phyloP scores from a whole-genome alignment of 345 rosid genomes.

The Eucalyptus cladocalyx region DNA sequence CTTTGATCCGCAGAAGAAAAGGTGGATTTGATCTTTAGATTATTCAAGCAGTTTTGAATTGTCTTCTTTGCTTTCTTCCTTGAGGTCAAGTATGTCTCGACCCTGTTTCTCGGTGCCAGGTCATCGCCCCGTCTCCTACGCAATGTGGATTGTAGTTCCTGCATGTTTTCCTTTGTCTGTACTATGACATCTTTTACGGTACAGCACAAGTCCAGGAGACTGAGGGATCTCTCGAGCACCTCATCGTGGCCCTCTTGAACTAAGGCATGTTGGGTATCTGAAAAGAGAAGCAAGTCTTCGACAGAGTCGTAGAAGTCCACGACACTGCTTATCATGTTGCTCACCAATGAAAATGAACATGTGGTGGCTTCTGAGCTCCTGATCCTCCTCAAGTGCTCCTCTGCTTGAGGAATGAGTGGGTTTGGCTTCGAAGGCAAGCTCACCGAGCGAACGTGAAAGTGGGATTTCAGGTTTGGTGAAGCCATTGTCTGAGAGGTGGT shows the following conservation, averaged over 20 bases:
- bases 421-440: slow-evolving; percentile 27
- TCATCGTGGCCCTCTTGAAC: neutral
- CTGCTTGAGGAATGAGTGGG: slow-evolving; percentile 5
- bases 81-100: slow-evolving; percentile 21
- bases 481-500: neutral
- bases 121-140: slow-evolving; percentile 1
- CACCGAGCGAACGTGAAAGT: slow-evolving; percentile 9
- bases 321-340: neutral
- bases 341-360: neutral
- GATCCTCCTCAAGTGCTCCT: slow-evolving; percentile 11
- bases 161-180: slow-evolving; percentile 1
- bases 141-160: slow-evolving; percentile 10
- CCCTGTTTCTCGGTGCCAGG: neutral
- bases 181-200: slow-evolving; percentile 3
- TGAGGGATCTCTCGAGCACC: slow-evolving; percentile 9
- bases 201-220: slow-evolving; percentile 3
- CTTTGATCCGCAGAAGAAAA: neutral
- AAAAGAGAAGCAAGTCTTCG: slow-evolving; percentile 2
- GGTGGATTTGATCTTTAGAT: neutral
- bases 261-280: neutral
- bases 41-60: slow-evolving; percentile 16
- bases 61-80: slow-evolving; percentile 30
- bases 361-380: slow-evolving; percentile 1
- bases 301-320: slow-evolving; percentile 9
- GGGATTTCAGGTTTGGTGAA: neutral